Evolutionary conservation across 1,284 basidiomycete species (phyloP), one percentile per base, ranked within the genome.

Genomic region (Volvariella surrecta): DNA sequence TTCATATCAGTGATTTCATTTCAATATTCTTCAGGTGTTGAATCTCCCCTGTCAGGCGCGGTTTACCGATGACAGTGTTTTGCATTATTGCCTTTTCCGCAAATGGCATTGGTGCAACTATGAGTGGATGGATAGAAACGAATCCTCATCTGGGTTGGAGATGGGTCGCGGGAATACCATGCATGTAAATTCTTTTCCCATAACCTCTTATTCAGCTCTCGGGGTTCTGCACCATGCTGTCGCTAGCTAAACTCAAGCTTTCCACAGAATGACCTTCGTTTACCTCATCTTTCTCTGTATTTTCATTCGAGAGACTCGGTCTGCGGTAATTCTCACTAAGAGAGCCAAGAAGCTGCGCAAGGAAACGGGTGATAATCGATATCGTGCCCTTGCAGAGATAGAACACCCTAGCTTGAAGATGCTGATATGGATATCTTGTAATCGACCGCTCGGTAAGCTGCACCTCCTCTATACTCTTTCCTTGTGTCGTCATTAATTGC

Each of bases 91-190:
- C 74, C 0, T 61, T 85, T 37, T 67, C 67, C n/a, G 73, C 73
- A 1, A 78, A 74, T 0, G 82, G 80, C 1, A 44, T 86, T 1
- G 85, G 82, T 3, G 74, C 82, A 0, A 58, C 80, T 1, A 62
- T 70, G 15, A 71, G 75, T 3, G 79, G 79, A 3, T 86, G 77
- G 74, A 73, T 84, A 8, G 81, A 82, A 52, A 70, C 74, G 49
- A 73, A 79, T 47, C 57, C 62, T 0, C 59, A 61, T 4, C 58
- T 88, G 16, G 66, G 67, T 43, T 89, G 86, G 85, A 64, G 83
- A 24, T 89, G 85, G 85, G 84, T 89, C 13, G 76, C 86, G 58
- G 87, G 83, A 82, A 71, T 88, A 21, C 74, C 79, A 46, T 61
- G 77, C 47, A 83, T 79, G 76, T 75, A 43, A 9, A 45, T 45